A percentile compares a stretch with the other conserved stretches of the same genome.
Conservation (phyloP, 1,139 yeast species). For the Blastobotrys petasosporus region DNA sequence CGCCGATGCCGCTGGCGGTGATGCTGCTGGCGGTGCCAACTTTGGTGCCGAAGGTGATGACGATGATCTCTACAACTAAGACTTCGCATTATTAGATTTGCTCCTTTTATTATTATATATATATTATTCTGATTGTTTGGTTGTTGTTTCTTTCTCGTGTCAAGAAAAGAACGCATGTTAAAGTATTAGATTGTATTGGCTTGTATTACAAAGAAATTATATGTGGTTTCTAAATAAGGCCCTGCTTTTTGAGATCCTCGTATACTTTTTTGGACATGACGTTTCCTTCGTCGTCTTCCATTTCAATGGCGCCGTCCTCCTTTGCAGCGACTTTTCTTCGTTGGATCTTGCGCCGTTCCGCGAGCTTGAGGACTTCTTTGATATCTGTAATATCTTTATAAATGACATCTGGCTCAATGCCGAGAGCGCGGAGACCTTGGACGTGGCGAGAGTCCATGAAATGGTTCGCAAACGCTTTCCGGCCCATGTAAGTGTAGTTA, state of each 20-base stretch:
- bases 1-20: constrained; percentile 29
- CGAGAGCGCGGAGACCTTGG: constrained; percentile 70
- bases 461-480: constrained; percentile 66
- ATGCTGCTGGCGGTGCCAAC: constrained; percentile 38
- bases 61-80: constrained; percentile 83
- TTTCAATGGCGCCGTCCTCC: constrained; percentile 60
- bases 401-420: constrained; percentile 48
- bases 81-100: too few relatives aligned
- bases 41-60: constrained; percentile 80
- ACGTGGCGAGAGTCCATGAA: constrained; percentile 64
- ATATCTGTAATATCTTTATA: constrained; percentile 65
- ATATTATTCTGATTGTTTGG: too few relatives aligned
- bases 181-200: too few relatives aligned
- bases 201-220: background rate
- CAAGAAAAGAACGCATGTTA: too few relatives aligned
- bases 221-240: constrained; percentile 47
- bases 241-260: constrained; percentile 79
- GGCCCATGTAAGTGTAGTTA: constrained; percentile 64
- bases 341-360: constrained; percentile 44
- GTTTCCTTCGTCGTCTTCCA: constrained; percentile 89
- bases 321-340: constrained; percentile 39
- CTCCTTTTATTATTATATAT: too few relatives aligned
- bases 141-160: too few relatives aligned
- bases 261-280: constrained; percentile 83
- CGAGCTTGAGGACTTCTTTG: constrained; percentile 57